Conservation (phyloP, 768 basidiomycete species). For the Crepidotus variabilis region DNA sequence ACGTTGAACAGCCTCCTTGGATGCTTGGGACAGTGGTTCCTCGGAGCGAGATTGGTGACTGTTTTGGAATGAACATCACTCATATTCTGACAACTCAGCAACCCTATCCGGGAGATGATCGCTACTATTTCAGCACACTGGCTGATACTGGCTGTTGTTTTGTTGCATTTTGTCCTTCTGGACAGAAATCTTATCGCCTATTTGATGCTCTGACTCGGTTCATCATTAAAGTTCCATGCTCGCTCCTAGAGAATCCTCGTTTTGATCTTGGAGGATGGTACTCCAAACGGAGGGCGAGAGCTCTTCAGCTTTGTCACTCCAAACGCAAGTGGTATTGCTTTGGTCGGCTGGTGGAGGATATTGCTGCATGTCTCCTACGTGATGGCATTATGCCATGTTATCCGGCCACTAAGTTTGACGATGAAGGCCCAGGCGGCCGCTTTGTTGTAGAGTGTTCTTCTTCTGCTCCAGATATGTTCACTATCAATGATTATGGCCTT, state of each 20-base stretch:
- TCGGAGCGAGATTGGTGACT: slow-evolving; percentile 4
- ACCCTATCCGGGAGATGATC: slow-evolving; percentile 11
- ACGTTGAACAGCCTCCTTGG: not conserved
- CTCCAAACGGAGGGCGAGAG: not conserved
- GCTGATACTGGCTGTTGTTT: not conserved
- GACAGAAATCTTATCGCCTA: not conserved
- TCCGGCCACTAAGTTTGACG: not conserved
- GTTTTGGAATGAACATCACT: not conserved
- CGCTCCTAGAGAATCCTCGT: not conserved
- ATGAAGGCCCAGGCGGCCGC: not conserved
- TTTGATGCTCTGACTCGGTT: not conserved
- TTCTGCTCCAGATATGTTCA: not conserved
- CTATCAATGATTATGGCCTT: not conserved
- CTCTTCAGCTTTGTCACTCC: not conserved
- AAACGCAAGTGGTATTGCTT: not conserved
- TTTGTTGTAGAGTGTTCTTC: not conserved
- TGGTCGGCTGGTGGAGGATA: not conserved
- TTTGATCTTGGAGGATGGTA: slow-evolving; percentile 1
- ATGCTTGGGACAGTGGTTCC: not conserved
- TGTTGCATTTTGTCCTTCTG: not conserved
- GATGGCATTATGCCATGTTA: not conserved
- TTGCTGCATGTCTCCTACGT: not conserved
- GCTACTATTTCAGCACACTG: not conserved
- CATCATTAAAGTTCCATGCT: not conserved
- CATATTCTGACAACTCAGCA: not conserved